These are phyloP conservation scores for Populus tomentosa DNA, from an alignment of 441 rosid genomes.

Conservation along the genomic window DNA sequence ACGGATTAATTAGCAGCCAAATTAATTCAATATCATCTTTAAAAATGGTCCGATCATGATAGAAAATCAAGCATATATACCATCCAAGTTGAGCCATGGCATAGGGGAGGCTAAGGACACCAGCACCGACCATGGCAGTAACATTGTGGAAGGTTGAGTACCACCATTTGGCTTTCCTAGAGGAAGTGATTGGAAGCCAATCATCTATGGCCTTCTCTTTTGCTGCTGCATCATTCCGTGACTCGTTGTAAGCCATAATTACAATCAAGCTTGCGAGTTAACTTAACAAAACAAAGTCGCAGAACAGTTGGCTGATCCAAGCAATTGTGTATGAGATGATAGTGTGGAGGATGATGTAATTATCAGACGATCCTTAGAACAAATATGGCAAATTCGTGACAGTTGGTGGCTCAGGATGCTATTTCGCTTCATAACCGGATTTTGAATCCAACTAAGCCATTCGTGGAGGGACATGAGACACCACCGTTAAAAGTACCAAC, in stretches of 20 bases:
- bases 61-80: constrained; percentile 20
- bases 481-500: neutral
- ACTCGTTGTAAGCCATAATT: neutral
- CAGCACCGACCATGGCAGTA: too few relatives aligned
- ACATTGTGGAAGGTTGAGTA: too few relatives aligned
- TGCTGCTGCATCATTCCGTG: neutral
- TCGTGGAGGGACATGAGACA: neutral
- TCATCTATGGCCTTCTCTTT: constrained; percentile 20
- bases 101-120: too few relatives aligned
- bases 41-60: neutral
- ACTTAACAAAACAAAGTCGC: neutral
- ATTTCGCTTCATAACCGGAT: neutral
- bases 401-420: too few relatives aligned
- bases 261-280: neutral
- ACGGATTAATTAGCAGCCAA: neutral
- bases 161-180: too few relatives aligned
- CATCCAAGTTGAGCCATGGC: constrained; percentile 76
- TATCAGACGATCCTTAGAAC: neutral
- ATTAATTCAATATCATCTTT: neutral
- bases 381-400: too few relatives aligned
- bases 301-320: neutral
- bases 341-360: neutral
- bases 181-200: too few relatives aligned
- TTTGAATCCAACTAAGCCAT: neutral
- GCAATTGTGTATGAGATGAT: neutral